These are phyloP conservation scores for Pestalotiopsis sp. DNA, from an alignment of 2,329 filamentous ascomycete genomes.

Conservation along the genomic window DNA sequence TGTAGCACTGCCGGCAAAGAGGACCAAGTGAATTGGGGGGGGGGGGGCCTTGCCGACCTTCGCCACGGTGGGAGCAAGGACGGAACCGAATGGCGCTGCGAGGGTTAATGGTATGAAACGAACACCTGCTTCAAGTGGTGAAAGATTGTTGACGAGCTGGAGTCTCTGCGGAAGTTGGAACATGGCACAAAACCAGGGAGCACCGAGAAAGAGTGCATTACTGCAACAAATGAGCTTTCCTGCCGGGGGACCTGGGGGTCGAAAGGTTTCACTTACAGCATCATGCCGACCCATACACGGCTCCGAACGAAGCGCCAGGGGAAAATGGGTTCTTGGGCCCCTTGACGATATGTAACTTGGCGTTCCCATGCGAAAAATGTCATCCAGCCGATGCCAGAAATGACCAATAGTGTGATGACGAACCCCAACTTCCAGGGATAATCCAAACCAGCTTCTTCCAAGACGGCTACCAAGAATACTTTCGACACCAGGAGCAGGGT, in stretches of 20 bases:
- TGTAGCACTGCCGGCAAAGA: conserved; percentile 29
- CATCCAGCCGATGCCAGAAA: conserved; percentile 25
- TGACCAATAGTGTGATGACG: conserved; percentile 33
- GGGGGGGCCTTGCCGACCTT: conserved; percentile 28
- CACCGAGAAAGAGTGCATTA: background rate
- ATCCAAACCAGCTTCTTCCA: conserved; percentile 44
- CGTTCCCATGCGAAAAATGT: conserved; percentile 33
- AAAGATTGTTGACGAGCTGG: background rate
- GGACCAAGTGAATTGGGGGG: conserved; percentile 32
- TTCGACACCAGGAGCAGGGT: conserved; percentile 41
- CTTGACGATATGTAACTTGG: background rate
- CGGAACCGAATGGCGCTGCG: conserved; percentile 32
- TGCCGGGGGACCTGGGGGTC: too few species aligned
- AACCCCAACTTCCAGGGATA: conserved; percentile 44
- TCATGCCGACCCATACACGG: background rate
- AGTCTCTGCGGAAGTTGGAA: background rate
- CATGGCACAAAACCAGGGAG: background rate
- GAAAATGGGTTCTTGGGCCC: background rate
- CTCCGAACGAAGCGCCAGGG: background rate
- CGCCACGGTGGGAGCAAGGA: conserved; percentile 30
- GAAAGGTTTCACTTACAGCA: background rate
- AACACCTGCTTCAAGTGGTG: background rate
- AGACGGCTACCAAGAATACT: conserved; percentile 46
- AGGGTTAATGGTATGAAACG: conserved; percentile 29
- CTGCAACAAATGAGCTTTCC: too few species aligned